phyloP scores from a whole-genome alignment of 495 filamentous ascomycete species.

The Hypoxylon lienhwacheense region DNA sequence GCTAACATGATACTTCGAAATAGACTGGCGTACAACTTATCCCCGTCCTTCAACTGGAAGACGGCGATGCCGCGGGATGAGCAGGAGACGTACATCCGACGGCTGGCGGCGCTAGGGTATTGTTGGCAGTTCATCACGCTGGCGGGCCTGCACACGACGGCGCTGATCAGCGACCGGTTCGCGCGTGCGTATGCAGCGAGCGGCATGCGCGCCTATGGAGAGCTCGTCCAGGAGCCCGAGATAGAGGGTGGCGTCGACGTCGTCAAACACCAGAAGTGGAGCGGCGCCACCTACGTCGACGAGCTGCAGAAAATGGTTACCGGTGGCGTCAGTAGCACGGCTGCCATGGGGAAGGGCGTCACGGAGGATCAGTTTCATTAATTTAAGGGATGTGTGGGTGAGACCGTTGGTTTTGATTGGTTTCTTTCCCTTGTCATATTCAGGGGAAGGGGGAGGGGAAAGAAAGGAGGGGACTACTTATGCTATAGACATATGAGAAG shows the following conservation, averaged over 20 bases:
- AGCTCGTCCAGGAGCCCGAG: slow-evolving; percentile 96
- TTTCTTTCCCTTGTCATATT: no score
- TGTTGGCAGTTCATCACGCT: slow-evolving; percentile 99
- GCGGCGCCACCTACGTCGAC: slow-evolving; percentile 90
- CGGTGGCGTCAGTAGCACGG: slow-evolving; percentile 86
- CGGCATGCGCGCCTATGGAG: slow-evolving; percentile 96
- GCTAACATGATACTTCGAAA: slow-evolving; percentile 17
- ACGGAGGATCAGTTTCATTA: slow-evolving; percentile 93
- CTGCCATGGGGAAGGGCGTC: slow-evolving; percentile 96
- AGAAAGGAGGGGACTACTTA: not conserved
- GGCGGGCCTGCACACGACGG: slow-evolving; percentile 94
- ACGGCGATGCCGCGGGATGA: slow-evolving; percentile 89
- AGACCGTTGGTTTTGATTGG: not conserved
- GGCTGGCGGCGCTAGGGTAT: slow-evolving; percentile 85
- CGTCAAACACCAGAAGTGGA: slow-evolving; percentile 98
- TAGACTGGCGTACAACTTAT: slow-evolving; percentile 94
- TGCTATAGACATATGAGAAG: no score
- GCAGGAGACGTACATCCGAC: slow-evolving; percentile 95
- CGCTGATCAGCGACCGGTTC: slow-evolving; percentile 86
- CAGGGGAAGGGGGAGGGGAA: not conserved
- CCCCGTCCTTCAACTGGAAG: slow-evolving; percentile 99
- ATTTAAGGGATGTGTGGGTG: not conserved
- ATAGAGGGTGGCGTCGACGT: slow-evolving; percentile 89
- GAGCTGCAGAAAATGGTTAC: slow-evolving; percentile 96
- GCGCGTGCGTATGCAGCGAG: slow-evolving; percentile 75